These are phyloP conservation scores for Trichomonascaceae sp. DNA, from an alignment of 1,139 yeast genomes.

Conservation along the genomic window DNA sequence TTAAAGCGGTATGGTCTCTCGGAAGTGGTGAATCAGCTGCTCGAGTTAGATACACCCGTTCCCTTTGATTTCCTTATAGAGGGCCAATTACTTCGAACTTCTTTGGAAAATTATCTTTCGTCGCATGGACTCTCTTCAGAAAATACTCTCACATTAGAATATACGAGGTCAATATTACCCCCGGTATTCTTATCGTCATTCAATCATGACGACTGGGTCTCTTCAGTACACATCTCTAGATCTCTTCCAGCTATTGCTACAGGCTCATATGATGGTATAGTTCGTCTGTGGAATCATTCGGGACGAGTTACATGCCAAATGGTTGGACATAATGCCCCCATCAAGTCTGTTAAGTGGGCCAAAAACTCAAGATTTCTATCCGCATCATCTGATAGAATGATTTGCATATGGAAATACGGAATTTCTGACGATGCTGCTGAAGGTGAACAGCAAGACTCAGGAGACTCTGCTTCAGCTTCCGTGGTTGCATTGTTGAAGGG, in stretches of 20 bases:
- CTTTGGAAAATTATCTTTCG: slow-evolving; percentile 72
- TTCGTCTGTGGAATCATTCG: slow-evolving; percentile 77
- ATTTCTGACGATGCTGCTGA: slow-evolving; percentile 33
- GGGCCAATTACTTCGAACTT: slow-evolving; percentile 50
- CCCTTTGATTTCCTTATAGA: slow-evolving; percentile 93
- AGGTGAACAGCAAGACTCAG: slow-evolving; percentile 40
- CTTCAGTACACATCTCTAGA: slow-evolving; percentile 52
- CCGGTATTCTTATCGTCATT: slow-evolving; percentile 87
- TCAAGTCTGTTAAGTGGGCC: slow-evolving; percentile 73
- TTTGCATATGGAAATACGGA: slow-evolving; percentile 80
- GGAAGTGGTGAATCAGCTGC: slow-evolving; percentile 86
- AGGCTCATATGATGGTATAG: slow-evolving; percentile 93
- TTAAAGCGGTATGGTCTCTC: slow-evolving; percentile 88
- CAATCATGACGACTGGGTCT: slow-evolving; percentile 93
- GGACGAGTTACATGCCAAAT: slow-evolving; percentile 81
- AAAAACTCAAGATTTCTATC: slow-evolving; percentile 58
- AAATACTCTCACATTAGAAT: slow-evolving; percentile 72
- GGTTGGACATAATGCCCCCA: slow-evolving; percentile 82
- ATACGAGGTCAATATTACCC: slow-evolving; percentile 87
- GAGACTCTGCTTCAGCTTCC: slow-evolving; percentile 53
- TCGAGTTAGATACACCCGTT: slow-evolving; percentile 55
- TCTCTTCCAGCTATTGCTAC: slow-evolving; percentile 51
- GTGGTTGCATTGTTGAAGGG: slow-evolving; percentile 82
- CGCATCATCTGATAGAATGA: slow-evolving; percentile 82
- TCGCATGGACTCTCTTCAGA: slow-evolving; percentile 78